A percentile compares a stretch with the other conserved stretches of the same genome.
phyloP scores from a whole-genome alignment of 164 flowering plant species.

The Nymphaea thermarum region DNA sequence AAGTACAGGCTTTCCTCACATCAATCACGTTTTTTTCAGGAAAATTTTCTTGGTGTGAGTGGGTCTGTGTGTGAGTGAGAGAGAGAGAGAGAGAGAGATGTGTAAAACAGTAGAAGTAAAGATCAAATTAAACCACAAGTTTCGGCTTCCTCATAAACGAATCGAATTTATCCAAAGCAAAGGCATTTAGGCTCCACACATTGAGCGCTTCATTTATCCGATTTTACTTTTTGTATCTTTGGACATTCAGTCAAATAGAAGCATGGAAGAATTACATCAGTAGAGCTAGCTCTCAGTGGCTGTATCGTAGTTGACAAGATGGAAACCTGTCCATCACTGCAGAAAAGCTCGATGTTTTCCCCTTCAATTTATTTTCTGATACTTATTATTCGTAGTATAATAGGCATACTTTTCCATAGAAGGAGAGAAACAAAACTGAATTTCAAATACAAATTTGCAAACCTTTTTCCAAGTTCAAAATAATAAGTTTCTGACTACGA shows the following conservation, averaged over 20 bases:
- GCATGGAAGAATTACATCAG: too few species aligned
- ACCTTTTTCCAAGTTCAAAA: too few species aligned
- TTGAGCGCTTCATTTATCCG: conserved; percentile 15
- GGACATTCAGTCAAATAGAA: background rate
- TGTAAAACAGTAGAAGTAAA: too few species aligned
- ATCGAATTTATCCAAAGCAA: conserved; percentile 58
- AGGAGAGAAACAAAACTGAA: background rate
- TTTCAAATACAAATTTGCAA: background rate
- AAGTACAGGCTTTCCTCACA: background rate
- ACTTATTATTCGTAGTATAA: background rate
- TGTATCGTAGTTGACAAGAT: too few species aligned
- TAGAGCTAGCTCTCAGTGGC: too few species aligned
- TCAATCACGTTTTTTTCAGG: background rate
- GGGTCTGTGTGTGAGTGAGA: too few species aligned
- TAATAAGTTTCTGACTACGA: too few species aligned
- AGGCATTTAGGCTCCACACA: conserved; percentile 64
- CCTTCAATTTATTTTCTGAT: background rate
- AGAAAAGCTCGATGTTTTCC: background rate
- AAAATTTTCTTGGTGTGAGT: background rate
- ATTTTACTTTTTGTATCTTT: background rate
- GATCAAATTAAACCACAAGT: too few species aligned
- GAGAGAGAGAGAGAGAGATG: background rate
- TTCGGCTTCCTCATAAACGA: conserved; percentile 19
- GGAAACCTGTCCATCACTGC: too few species aligned
- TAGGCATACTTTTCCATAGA: too few species aligned